A percentile compares a stretch with the other conserved stretches of the same genome.
Evolutionary conservation across 2,329 filamentous ascomycete species (phyloP).

Genomic region (Botryosphaeria dothidea): DNA sequence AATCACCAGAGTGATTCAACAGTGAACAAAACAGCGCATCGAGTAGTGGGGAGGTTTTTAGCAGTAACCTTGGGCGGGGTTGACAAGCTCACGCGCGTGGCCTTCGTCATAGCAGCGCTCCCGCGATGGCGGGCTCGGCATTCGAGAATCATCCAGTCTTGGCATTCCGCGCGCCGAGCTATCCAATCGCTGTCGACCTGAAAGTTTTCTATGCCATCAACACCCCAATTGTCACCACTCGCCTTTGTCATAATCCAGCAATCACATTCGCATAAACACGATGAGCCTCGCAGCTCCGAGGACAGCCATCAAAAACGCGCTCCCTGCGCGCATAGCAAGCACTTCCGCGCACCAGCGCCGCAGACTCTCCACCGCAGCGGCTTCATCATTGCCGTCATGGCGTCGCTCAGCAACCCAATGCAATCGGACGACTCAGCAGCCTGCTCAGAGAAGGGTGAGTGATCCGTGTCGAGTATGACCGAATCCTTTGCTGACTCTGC

Average conservation of each 20-base stretch:
- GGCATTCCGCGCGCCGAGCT: neutral
- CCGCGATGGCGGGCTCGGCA: neutral
- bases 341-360: constrained; percentile 26
- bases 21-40: neutral
- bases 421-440: constrained; percentile 22
- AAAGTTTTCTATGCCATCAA: neutral
- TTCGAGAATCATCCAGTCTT: constrained; percentile 13
- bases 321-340: constrained; percentile 28
- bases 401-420: neutral
- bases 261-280: constrained; percentile 17
- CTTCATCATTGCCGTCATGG: constrained; percentile 15
- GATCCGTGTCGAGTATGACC: no score
- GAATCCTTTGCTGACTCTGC: neutral
- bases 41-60: neutral
- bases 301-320: constrained; percentile 23
- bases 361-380: constrained; percentile 11
- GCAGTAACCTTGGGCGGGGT: neutral
- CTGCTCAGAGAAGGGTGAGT: constrained; percentile 34
- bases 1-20: no score
- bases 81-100: neutral
- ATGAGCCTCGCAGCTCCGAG: constrained; percentile 38
- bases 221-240: neutral
- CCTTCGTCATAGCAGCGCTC: neutral
- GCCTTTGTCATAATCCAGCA: neutral
- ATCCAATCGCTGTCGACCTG: neutral